Base-by-base conservation (phyloP, 805 yeast species). In the Hanseniaspora clermontiae region DNA sequence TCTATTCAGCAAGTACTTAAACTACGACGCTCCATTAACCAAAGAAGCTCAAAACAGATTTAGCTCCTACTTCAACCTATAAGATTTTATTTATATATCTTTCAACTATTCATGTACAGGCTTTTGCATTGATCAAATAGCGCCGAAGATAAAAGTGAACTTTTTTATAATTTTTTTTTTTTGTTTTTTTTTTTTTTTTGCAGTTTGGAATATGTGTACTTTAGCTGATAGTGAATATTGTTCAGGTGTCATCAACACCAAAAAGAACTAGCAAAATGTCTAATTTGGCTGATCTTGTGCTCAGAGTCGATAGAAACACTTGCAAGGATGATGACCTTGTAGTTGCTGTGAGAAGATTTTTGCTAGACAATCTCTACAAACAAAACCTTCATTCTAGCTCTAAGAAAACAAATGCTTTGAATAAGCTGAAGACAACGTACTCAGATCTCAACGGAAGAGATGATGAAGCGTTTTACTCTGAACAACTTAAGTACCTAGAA, bases 1-100 rank as follows among this genome's bases (percentile, higher is more conserved):
- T n/a, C 71, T 90, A 56, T 80, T 89, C 61, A 71, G 85, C 61
- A 87, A 83, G 67, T 90, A 91, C 66, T 69, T 89, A 61, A 77
- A 85, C 61, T 91, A 87, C 2, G 73, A 66, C 9, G 64, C 63
- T 17, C 69, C 71, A 2, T 55, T 67, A 42, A 66, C 68, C 20
- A 65, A 61, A 27, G 60, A 60, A 24, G 62, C 70, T 69, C 50
- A 78, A 74, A 3, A 64, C 61, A 46, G 65, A 37, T 52, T 52
- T 31, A 52, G 56, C n/a, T 1, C 17, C 63, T 29, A 63, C 64
- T 17, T 63, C 63, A 9, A 63, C 60, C 1, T 54, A 60, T 14
- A 64, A 61, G 4, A n/a, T 10, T 17, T 3, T n/a, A 11, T 7
- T 15, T 36, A 36, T 36, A 36, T 14, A 36, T 12, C n/a, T 36